Percentiles rank a stretch among this genome's conserved stretches.
Evolutionary conservation across 768 basidiomycete species (phyloP).

Genomic region (Leccinellum luteum): DNA sequence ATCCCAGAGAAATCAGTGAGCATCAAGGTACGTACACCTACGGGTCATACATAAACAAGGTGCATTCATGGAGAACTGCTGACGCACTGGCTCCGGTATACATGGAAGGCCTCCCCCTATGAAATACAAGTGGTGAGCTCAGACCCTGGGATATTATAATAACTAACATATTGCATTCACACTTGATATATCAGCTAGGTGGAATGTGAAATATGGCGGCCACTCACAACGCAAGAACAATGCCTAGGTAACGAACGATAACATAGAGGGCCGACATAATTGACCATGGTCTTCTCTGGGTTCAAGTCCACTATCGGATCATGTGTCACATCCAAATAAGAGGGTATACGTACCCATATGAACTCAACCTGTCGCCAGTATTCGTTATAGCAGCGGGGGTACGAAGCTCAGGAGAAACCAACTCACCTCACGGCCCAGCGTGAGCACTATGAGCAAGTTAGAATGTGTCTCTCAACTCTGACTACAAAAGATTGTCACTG

Average conservation of each 20-base stretch:
- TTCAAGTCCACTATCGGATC: neutral
- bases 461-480: neutral
- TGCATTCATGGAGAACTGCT: neutral
- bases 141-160: neutral
- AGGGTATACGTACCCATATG: conserved; percentile 1
- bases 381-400: neutral
- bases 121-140: neutral
- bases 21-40: conserved; percentile 1
- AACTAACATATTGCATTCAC: neutral
- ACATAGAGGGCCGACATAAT: conserved; percentile 8
- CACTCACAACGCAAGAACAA: conserved; percentile 7
- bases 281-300: conserved; percentile 6
- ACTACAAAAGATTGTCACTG: neutral
- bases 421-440: conserved; percentile 5
- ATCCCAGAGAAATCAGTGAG: neutral
- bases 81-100: conserved; percentile 2
- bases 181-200: neutral
- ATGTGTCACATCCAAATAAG: neutral
- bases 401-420: neutral
- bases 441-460: neutral
- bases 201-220: neutral
- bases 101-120: neutral
- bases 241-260: conserved; percentile 7
- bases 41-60: neutral
- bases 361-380: neutral